Conservation (phyloP, 495 filamentous ascomycete genomes). For the Sporormia fimetaria region DNA sequence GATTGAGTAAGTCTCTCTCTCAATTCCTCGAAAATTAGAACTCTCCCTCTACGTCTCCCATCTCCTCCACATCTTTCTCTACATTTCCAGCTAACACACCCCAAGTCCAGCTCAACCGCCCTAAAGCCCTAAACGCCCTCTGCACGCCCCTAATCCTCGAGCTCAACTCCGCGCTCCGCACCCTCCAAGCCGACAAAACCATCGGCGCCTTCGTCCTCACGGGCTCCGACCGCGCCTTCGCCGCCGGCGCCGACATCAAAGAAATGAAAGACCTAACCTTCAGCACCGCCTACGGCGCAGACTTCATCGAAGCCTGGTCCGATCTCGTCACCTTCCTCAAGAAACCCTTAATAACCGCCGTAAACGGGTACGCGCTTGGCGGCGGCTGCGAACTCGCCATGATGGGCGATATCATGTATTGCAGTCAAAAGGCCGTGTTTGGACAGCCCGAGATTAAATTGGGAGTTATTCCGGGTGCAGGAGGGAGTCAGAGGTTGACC, state of each 20-base stretch:
- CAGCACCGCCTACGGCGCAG: constrained; percentile 63
- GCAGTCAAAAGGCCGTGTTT: constrained; percentile 68
- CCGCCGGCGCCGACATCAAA: constrained; percentile 96
- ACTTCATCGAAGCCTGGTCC: constrained; percentile 93
- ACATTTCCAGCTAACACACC: constrained; percentile 2
- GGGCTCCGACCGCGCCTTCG: constrained; percentile 78
- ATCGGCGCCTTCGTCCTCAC: constrained; percentile 77
- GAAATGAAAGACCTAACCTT: constrained; percentile 93
- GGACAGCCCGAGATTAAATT: constrained; percentile 96
- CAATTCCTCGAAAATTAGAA: not conserved
- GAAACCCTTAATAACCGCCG: constrained; percentile 86
- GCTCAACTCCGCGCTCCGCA: constrained; percentile 68
- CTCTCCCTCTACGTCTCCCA: not conserved
- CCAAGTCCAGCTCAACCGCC: constrained; percentile 85
- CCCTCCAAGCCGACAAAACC: constrained; percentile 56
- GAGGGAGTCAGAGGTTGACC: constrained; percentile 82
- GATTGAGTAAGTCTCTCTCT: constrained; percentile 52
- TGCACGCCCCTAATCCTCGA: constrained; percentile 77
- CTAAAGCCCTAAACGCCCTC: constrained; percentile 89
- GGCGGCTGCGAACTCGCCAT: constrained; percentile 96
- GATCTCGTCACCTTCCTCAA: constrained; percentile 66
- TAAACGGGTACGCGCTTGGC: constrained; percentile 86
- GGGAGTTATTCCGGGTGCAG: constrained; percentile 83
- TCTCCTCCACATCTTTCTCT: not conserved
- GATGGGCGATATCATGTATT: constrained; percentile 94